Conservation (phyloP, 2,329 filamentous ascomycete genomes). For the Penicillium sp. region DNA sequence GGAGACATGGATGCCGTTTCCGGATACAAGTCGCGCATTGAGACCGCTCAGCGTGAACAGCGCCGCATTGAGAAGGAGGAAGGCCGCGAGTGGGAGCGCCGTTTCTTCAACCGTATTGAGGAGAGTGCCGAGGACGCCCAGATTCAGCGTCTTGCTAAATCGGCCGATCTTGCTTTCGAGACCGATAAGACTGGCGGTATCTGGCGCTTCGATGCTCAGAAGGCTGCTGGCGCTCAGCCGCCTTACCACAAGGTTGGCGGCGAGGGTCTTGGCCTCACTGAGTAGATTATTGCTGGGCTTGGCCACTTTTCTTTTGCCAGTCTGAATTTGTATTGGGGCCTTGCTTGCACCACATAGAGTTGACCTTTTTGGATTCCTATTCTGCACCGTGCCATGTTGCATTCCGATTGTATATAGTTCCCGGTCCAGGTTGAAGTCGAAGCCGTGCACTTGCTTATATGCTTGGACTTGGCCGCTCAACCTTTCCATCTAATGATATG, state of each 20-base stretch:
- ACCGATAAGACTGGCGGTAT: constrained; percentile 66
- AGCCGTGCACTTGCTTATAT: constrained; percentile 5
- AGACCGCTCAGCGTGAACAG: constrained; percentile 78
- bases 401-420: constrained; percentile 26
- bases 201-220: constrained; percentile 63
- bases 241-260: constrained; percentile 43
- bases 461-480: constrained; percentile 5
- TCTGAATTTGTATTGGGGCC: neutral
- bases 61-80: constrained; percentile 73
- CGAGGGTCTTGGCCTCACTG: constrained; percentile 38
- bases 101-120: constrained; percentile 65
- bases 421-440: constrained; percentile 9
- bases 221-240: constrained; percentile 43
- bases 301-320: neutral
- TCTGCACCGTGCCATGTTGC: constrained; percentile 13
- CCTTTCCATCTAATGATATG: constrained; percentile 19
- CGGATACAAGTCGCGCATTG: constrained; percentile 80
- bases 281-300: constrained; percentile 4
- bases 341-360: constrained; percentile 16
- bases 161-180: constrained; percentile 49
- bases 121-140: constrained; percentile 33
- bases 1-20: constrained; percentile 82
- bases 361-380: constrained; percentile 11
- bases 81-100: constrained; percentile 72
- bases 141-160: constrained; percentile 43